phyloP scores from a whole-genome alignment of 352 stramenopile genomes.

The Globisporangium spiculum region DNA sequence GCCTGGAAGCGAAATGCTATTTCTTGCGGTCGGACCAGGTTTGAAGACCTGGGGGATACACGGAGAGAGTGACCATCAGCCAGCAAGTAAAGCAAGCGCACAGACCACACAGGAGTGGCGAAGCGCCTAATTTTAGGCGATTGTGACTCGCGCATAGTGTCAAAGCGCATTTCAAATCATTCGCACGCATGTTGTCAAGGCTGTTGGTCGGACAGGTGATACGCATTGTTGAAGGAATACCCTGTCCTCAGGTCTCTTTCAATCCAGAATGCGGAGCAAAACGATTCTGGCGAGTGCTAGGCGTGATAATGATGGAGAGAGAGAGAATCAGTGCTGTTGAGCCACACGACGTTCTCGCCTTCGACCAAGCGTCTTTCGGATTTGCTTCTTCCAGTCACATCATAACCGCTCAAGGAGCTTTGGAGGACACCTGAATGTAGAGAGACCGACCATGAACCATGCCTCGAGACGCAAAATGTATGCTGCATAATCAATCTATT shows the following conservation, averaged over 20 bases:
- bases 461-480: conserved; percentile 2
- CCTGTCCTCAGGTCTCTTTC: neutral
- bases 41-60: neutral
- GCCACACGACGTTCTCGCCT: neutral
- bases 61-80: neutral
- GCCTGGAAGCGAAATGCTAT: neutral
- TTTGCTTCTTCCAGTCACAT: neutral
- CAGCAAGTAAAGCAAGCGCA: neutral
- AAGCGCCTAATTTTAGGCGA: neutral
- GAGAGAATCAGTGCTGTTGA: neutral
- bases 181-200: neutral
- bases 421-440: conserved; percentile 3
- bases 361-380: too few species aligned
- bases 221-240: neutral
- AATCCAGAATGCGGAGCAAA: neutral
- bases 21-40: neutral
- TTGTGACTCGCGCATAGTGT: neutral
- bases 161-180: too few species aligned
- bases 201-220: neutral
- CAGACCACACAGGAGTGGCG: neutral
- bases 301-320: neutral
- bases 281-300: neutral
- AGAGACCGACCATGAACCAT: neutral
- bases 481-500: conserved; percentile 8
- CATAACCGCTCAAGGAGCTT: neutral